Percentiles rank a stretch among this genome's conserved stretches.
Evolutionary conservation across 345 rosid genomes (phyloP).

Genomic region (Litchi chinensis): DNA sequence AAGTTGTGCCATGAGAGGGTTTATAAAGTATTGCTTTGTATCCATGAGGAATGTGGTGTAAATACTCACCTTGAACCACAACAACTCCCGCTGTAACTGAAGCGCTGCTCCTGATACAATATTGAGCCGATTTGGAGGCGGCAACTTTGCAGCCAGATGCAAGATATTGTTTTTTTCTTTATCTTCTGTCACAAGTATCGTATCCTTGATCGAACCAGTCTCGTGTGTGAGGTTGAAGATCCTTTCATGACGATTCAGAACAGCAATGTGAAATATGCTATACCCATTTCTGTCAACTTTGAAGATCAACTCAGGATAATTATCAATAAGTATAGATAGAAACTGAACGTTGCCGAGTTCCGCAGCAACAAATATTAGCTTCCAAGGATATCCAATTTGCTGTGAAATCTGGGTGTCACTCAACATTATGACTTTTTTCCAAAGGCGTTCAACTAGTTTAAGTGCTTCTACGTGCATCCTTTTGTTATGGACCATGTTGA

Average conservation of each 20-base stretch:
- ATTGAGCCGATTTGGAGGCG: constrained; percentile 17
- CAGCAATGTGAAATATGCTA: constrained; percentile 28
- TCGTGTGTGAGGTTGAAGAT: constrained; percentile 22
- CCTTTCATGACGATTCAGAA: constrained; percentile 17
- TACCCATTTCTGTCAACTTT: background rate
- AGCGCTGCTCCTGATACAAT: constrained; percentile 32
- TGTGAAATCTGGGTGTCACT: background rate
- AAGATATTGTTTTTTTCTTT: constrained; percentile 16
- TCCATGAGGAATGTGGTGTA: background rate
- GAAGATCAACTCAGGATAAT: background rate
- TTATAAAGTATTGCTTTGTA: background rate
- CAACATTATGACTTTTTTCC: background rate
- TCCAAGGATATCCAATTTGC: background rate
- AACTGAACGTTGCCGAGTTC: background rate
- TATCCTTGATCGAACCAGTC: constrained; percentile 14
- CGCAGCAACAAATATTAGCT: background rate
- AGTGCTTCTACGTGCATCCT: background rate
- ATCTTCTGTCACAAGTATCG: constrained; percentile 10
- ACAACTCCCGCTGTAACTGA: constrained; percentile 22
- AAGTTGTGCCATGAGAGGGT: background rate
- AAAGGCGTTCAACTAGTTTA: background rate
- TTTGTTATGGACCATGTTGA: background rate
- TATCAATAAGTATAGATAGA: background rate
- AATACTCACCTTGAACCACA: constrained; percentile 28
- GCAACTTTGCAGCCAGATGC: constrained; percentile 26